Evolutionary conservation across 257 asterid genomes (phyloP), one percentile per base, ranked within the genome.

Genomic region (Nicotiana attenuata): DNA sequence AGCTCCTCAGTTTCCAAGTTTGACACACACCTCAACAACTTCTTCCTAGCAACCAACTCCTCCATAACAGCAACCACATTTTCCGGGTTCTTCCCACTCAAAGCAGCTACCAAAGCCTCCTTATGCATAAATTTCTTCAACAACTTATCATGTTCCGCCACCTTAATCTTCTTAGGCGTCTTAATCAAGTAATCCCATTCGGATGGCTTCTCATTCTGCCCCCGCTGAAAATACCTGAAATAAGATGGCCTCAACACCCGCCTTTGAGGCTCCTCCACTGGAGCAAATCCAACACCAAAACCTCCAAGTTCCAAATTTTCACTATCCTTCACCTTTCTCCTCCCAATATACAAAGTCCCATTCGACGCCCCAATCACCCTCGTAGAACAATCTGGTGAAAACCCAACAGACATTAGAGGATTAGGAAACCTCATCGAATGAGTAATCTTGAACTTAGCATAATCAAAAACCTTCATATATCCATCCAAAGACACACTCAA

Each of bases 401-500:
- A 89, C 19, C 93, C 98, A 5, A 96, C 87, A 0, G 98, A 94
- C 76, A 94, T 60, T 59, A 94, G 87, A 47, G 99, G 97, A 45
- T 89, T 88, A 0, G 97, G 98, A 50, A 93, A 96, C 88, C 98
- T 91, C 95, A 92, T 91, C 0, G 98, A 88, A 83, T 93, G 90
- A 55, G 98, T 92, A 71, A 94, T 86, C 89, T 94, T 96, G 84
- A 89, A 90, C 88, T 89, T 96, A 0, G 94, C 83, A 85, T 92
- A 94, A 84, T 96, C 98, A 20, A 96, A 90, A 26, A 94, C 96
- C 87, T 96, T 96, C 97, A 96, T 84, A 75, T 89, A 96, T 56
- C 99, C 99, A 86, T 96, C 99, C 66, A 96, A 83, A 0, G 92
- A 89, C 67, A 96, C 99, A 77, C 99, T 96, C 86, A 96, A 52